Base-by-base conservation (phyloP, 106 monocot species). In the Allium cepa region DNA sequence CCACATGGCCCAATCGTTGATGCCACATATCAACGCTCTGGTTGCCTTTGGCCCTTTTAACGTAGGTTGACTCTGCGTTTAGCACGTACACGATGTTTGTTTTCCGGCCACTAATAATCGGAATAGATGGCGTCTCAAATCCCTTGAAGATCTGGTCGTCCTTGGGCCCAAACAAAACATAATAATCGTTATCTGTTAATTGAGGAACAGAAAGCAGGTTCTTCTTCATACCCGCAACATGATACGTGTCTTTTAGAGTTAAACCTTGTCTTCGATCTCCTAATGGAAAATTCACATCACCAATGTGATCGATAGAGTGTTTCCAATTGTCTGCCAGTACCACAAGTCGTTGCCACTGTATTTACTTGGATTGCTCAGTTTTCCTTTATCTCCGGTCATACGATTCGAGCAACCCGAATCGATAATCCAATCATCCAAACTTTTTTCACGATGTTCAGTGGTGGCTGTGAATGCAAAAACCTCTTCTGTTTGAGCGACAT, bases 161-260 rank as follows among this genome's bases (percentile, higher is more conserved):
- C 10, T 17, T 3, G 8, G 49, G 49, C 13, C 65, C 48, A 11
- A 65, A 65, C n/a, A 18, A 16, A 2, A 65, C 48, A 65, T 49
- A 65, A 2, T 49, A 49, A 0, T 11, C 49, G 10, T 8, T 11
- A n/a, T n/a, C 7, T 9, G 16, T 47, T 10, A 65, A 2, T 8
- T 62, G 46, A 4, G 62, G n/a, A 13, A 62, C 46, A 3, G 13
- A 59, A 22, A 46, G 47, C 0, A 62, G 11, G 47, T 46, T 62
- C 11, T 62, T 62, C 7, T 62, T 62, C 62, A 62, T 62, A 28
- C 62, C 11, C 47, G 46, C 46, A 46, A 46, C 26, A 46, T 62
- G 36, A 10, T 62, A 22, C 22, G 22, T 22, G 22, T 22, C 22
- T 22, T 22, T 22, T 22, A 60, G 27, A 60, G 11, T 10, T 60